These are phyloP conservation scores for Phoma sp. DNA, from an alignment of 2,329 filamentous ascomycete genomes.

Conservation along the genomic window DNA sequence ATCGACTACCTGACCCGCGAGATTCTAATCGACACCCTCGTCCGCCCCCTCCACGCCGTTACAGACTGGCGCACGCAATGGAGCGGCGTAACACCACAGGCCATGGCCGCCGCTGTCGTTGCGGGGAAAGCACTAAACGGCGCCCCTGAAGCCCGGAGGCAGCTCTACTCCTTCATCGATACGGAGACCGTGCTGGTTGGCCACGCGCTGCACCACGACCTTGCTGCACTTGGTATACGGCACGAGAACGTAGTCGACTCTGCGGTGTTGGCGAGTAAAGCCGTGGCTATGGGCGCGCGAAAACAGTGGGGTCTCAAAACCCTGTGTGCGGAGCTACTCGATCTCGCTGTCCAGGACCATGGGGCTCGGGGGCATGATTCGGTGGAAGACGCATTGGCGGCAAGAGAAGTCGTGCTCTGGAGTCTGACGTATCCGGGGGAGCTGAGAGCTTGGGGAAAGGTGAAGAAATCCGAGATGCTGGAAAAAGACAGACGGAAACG, in stretches of 20 bases:
- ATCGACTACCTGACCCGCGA: conserved; percentile 57
- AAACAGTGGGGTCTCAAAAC: conserved; percentile 2
- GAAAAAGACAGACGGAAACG: not conserved
- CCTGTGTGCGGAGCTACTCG: conserved; percentile 6
- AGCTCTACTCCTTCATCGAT: conserved; percentile 53
- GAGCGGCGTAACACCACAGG: conserved; percentile 48
- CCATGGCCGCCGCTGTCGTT: conserved; percentile 29
- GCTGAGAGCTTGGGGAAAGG: conserved; percentile 1
- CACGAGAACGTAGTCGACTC: conserved; percentile 57
- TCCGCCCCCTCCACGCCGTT: conserved; percentile 46
- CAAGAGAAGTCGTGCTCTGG: conserved; percentile 14
- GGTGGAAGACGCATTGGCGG: conserved; percentile 11
- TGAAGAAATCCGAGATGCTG: not conserved
- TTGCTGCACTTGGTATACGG: conserved; percentile 52
- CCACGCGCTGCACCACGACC: conserved; percentile 55
- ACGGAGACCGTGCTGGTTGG: conserved; percentile 57
- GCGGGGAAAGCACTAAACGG: conserved; percentile 46
- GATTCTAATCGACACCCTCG: conserved; percentile 53
- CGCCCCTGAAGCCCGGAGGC: conserved; percentile 53
- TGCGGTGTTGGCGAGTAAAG: conserved; percentile 49
- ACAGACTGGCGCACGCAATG: conserved; percentile 49
- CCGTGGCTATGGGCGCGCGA: conserved; percentile 27
- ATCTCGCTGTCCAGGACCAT: conserved; percentile 1
- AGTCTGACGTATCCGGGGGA: not conserved
- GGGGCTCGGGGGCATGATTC: conserved; percentile 3